Percentiles rank a stretch among this genome's conserved stretches.
phyloP scores from a whole-genome alignment of 192 early-diverging fungal species.

The Geranomyces michiganensis region DNA sequence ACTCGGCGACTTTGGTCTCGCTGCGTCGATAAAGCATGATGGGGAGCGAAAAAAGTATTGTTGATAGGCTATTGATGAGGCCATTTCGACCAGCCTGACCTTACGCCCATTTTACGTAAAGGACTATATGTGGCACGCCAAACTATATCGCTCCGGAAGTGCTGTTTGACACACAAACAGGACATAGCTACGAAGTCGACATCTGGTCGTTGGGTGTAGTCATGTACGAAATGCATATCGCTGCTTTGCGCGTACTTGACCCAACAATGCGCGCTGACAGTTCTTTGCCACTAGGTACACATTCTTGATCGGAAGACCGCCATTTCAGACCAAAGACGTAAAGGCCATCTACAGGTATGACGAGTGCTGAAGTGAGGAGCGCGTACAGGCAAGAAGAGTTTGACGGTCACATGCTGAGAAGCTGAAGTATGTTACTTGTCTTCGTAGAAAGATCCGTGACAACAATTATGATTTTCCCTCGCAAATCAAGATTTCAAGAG shows the following conservation, averaged over 20 bases:
- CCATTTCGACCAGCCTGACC: background rate
- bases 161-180: conserved; percentile 71
- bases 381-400: no score
- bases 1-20: conserved; percentile 95
- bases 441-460: conserved; percentile 64
- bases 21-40: conserved; percentile 74
- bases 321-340: conserved; percentile 83
- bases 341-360: conserved; percentile 75
- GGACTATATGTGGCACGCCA: conserved; percentile 94
- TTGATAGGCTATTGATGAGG: no score
- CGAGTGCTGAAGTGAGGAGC: no score
- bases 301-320: conserved; percentile 83
- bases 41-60: conserved; percentile 87
- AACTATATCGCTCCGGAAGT: conserved; percentile 98
- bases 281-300: conserved; percentile 65
- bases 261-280: background rate
- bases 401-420: background rate
- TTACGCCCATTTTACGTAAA: conserved; percentile 22
- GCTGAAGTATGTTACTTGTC: background rate
- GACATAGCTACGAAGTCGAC: conserved; percentile 93
- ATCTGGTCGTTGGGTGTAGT: conserved; percentile 93
- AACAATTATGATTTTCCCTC: conserved; percentile 76
- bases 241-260: background rate
- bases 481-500: conserved; percentile 57
- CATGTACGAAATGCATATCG: conserved; percentile 56